Conservation (phyloP, 2,329 filamentous ascomycete species). For the Ilyonectria destructans region DNA sequence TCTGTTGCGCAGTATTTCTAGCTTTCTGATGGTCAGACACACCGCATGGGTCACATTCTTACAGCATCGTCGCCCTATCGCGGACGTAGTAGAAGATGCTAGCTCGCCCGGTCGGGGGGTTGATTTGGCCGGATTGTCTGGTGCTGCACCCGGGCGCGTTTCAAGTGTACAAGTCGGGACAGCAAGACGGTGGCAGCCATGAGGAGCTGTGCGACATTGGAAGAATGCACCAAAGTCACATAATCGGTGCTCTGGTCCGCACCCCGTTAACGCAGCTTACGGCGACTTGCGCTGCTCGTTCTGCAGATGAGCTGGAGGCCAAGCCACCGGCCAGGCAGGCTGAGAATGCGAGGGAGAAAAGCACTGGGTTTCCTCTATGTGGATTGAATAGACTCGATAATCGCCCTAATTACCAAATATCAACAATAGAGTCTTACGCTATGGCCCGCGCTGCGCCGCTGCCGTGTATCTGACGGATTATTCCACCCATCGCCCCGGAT, state of each 20-base stretch:
- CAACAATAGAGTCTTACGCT: conserved; percentile 42
- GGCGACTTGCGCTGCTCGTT: conserved; percentile 23
- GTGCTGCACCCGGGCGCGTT: conserved; percentile 23
- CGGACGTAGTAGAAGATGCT: conserved; percentile 16
- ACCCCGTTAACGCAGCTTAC: conserved; percentile 36
- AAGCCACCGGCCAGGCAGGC: conserved; percentile 38
- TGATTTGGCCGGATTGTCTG: conserved; percentile 27
- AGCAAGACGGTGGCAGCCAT: conserved; percentile 27
- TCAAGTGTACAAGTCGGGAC: conserved; percentile 29
- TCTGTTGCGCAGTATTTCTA: conserved; percentile 39
- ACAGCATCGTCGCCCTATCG: conserved; percentile 13
- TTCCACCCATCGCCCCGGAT: conserved; percentile 20
- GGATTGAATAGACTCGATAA: conserved; percentile 21
- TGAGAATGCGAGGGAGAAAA: conserved; percentile 18
- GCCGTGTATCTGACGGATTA: conserved; percentile 33
- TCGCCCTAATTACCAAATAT: conserved; percentile 16
- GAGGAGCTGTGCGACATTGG: conserved; percentile 38
- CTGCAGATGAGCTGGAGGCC: conserved; percentile 29
- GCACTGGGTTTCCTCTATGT: conserved; percentile 4
- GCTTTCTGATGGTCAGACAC: conserved; percentile 13
- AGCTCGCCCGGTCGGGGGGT: conserved; percentile 1
- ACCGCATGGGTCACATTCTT: conserved; percentile 10
- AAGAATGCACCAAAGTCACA: conserved; percentile 37
- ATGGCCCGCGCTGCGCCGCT: conserved; percentile 33
- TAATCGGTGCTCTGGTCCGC: conserved; percentile 24